These are phyloP conservation scores for Boletus tylopilopsis DNA, from an alignment of 768 basidiomycete genomes.

Conservation along the genomic window DNA sequence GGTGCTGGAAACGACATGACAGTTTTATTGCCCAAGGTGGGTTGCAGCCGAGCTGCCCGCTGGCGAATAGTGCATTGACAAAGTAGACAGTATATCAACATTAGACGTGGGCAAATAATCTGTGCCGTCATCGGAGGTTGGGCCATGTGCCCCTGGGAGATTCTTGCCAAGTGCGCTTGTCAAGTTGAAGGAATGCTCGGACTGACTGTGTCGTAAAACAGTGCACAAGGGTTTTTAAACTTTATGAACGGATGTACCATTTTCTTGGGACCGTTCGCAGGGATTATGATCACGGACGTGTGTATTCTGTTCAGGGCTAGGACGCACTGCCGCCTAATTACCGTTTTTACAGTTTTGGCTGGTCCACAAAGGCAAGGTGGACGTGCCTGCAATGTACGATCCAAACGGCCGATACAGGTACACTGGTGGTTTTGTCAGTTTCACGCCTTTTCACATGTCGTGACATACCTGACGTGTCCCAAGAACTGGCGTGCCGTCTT, in stretches of 20 bases:
- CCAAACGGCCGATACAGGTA: constrained; percentile 80
- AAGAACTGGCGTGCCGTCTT: constrained; percentile 82
- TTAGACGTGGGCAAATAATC: constrained; percentile 72
- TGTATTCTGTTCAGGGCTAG: constrained; percentile 20
- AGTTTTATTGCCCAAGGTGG: constrained; percentile 65
- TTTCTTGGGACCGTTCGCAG: constrained; percentile 82
- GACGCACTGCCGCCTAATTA: not conserved
- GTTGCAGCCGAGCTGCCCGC: constrained; percentile 10
- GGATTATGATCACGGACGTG: constrained; percentile 61
- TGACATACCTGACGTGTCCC: not conserved
- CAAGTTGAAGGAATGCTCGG: not conserved
- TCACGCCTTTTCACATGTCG: not conserved
- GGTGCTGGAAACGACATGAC: constrained; percentile 83
- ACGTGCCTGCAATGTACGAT: constrained; percentile 82
- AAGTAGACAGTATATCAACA: constrained; percentile 49
- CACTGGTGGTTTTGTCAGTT: constrained; percentile 59
- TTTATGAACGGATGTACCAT: constrained; percentile 86
- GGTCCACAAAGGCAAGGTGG: constrained; percentile 64
- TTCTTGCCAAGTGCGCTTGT: constrained; percentile 45
- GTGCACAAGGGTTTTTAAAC: constrained; percentile 61
- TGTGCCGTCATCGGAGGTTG: constrained; percentile 83
- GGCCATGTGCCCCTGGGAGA: constrained; percentile 86
- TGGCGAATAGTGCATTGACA: not conserved
- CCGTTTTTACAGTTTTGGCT: constrained; percentile 63
- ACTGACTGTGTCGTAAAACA: constrained; percentile 5